Evolutionary conservation across 1,284 basidiomycete species (phyloP), one percentile per base, ranked within the genome.

Genomic region (Apiotrichum veenhuisii): DNA sequence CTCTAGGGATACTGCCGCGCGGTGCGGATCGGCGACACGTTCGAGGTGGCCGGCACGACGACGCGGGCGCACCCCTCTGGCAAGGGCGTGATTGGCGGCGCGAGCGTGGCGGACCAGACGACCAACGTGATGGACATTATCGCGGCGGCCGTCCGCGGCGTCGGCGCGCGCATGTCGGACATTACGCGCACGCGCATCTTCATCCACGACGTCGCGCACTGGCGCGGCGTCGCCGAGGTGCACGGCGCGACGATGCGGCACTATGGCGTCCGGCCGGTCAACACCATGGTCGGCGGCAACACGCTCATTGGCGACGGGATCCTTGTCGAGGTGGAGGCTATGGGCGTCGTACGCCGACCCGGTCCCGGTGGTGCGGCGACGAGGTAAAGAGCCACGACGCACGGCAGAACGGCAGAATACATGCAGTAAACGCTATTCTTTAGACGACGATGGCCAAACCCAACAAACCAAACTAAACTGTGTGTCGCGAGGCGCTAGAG

Each of bases 311-410:
- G 57, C 2, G 42, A 49, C 3, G 57, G 48, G 7, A 51, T 54
- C 45, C 41, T 52, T 22, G 59, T 65, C 3, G 64, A 65, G 55
- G 54, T 65, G 17, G 64, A 65, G 48, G 58, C 56, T 2, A 52
- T 59, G n/a, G 64, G 59, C 17, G 34, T 61, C 30, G 50, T 55
- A 7, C 46, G 54, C 1, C 17, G 27, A 8, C 5, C 23, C 22
- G n/a, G n/a, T n/a, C n/a, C n/a, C n/a, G n/a, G n/a, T n/a, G n/a
- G n/a, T n/a, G n/a, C n/a, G n/a, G n/a, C n/a, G n/a, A n/a, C n/a
- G n/a, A n/a, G n/a, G n/a, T n/a, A n/a, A n/a, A n/a, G n/a, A n/a
- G n/a, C n/a, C n/a, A n/a, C n/a, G n/a, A n/a, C n/a, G n/a, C n/a
- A n/a, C n/a, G n/a, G n/a, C n/a, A n/a, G n/a, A n/a, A n/a, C n/a